These are phyloP conservation scores for Raffaelea deltoideospora DNA, from an alignment of 2,329 filamentous ascomycete genomes.

Conservation along the genomic window DNA sequence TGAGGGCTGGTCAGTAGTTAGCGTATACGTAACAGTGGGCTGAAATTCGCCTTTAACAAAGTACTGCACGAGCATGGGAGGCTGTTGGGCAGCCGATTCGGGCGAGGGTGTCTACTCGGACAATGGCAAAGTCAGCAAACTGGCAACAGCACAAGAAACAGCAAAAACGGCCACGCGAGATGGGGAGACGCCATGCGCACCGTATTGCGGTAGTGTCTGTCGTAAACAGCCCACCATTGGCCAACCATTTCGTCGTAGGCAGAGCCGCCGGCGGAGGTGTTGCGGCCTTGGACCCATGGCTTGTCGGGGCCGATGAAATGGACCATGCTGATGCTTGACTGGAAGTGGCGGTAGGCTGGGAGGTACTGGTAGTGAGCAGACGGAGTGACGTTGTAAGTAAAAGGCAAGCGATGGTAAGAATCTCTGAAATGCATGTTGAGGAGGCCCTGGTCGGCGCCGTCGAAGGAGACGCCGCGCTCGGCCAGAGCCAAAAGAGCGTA, in stretches of 20 bases:
- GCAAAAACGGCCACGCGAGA: no score
- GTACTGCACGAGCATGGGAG: slow-evolving; percentile 30
- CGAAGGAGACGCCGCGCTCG: slow-evolving; percentile 78
- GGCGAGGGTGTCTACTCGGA: neutral
- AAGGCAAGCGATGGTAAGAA: slow-evolving; percentile 75
- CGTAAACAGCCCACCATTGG: slow-evolving; percentile 90
- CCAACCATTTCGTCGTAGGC: slow-evolving; percentile 74
- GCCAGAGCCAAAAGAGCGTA: slow-evolving; percentile 74
- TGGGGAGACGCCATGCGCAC: no score
- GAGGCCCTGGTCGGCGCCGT: slow-evolving; percentile 90
- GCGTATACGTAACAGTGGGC: slow-evolving; percentile 15
- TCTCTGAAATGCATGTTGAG: slow-evolving; percentile 87
- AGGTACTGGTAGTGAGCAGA: slow-evolving; percentile 96
- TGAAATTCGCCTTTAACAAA: slow-evolving; percentile 39
- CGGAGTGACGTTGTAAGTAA: slow-evolving; percentile 94
- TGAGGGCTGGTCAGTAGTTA: slow-evolving; percentile 19
- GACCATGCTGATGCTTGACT: slow-evolving; percentile 74
- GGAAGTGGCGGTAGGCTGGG: slow-evolving; percentile 85
- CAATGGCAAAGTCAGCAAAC: neutral
- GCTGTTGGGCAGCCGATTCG: neutral
- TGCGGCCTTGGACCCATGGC: slow-evolving; percentile 62
- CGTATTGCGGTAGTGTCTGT: slow-evolving; percentile 57
- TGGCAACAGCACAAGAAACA: neutral
- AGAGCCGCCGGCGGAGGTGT: slow-evolving; percentile 34
- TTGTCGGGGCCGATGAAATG: slow-evolving; percentile 92